phyloP scores from a whole-genome alignment of 305 asterid species.

The Fraxinus sp. region DNA sequence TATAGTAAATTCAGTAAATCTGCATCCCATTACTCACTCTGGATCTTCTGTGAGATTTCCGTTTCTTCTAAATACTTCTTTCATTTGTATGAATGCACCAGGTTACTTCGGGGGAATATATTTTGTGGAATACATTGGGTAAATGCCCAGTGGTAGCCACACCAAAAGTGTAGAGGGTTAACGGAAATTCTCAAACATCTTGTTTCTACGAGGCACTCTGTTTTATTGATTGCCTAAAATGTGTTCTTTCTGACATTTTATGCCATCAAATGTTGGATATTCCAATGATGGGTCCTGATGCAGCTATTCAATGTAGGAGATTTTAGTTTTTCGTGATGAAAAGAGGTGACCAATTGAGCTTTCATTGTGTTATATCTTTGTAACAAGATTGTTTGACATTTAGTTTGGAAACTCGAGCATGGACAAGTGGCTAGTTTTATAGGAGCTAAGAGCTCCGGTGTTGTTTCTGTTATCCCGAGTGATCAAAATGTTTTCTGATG shows the following conservation, averaged over 20 bases:
- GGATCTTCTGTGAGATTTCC: background rate
- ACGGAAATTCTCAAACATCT: conserved; percentile 10
- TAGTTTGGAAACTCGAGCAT: background rate
- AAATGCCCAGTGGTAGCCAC: conserved; percentile 83
- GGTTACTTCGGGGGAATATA: conserved; percentile 91
- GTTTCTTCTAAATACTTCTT: background rate
- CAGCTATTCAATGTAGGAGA: background rate
- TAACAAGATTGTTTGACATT: conserved; percentile 12
- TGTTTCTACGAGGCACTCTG: background rate
- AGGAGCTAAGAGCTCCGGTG: background rate
- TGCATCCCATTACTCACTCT: background rate
- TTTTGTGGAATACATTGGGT: conserved; percentile 93
- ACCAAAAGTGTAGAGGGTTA: conserved; percentile 44
- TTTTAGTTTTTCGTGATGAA: background rate
- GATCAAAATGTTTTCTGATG: background rate
- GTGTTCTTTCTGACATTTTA: background rate
- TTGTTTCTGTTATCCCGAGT: background rate
- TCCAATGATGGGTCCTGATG: background rate
- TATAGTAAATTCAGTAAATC: background rate
- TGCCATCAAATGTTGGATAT: background rate
- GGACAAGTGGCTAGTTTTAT: background rate
- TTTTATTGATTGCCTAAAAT: conserved; percentile 19
- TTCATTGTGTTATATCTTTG: background rate
- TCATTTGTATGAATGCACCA: conserved; percentile 32
- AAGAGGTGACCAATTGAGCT: background rate